Base-by-base conservation (phyloP, 352 stramenopile genomes). In the Pythium utonaiense region DNA sequence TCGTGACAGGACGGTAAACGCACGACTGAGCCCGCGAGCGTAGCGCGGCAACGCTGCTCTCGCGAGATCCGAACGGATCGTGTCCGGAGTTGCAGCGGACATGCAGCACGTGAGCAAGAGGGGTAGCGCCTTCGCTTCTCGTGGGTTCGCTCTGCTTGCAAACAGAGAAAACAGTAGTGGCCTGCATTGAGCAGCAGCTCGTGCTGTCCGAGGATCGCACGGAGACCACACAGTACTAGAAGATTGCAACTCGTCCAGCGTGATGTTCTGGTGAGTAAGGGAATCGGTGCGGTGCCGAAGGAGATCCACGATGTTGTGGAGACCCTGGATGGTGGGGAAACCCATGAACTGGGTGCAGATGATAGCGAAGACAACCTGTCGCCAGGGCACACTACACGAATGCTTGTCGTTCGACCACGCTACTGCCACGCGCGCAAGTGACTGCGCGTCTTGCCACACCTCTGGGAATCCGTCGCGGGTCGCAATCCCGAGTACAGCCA, bases 161-260 rank as follows among this genome's bases (percentile, higher is more conserved):
- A 80, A 78, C 13, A 88, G 65, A 19, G 60, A 45, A n/a, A 78
- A 76, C 9, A 77, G 25, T n/a, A 85, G 9, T 19, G 33, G 3
- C 60, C 59, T 60, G 72, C 77, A 24, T 73, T 16, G 9, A 6
- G 30, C 44, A 7, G 30, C 34, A n/a, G 38, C 28, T 7, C 31
- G n/a, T 1, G 1, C 4, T 10, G 45, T 8, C 1, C 31, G n/a
- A 3, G 13, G 25, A 14, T 41, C 36, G 36, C 42, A 16, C 54
- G 82, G 67, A 53, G 80, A 84, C 77, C 79, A 86, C 24, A 83
- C 51, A 13, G 67, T 74, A 1, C 83, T 49, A 1, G 62, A 51
- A 19, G 27, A 16, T 49, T 56, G 22, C n/a, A 88, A 88, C 12
- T 60, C 50, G 6, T 10, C 12, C 38, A 33, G 59, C 30, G 50